Evolutionary conservation across 345 rosid genomes (phyloP), one percentile per base, ranked within the genome.

Genomic region (Pistacia vera): DNA sequence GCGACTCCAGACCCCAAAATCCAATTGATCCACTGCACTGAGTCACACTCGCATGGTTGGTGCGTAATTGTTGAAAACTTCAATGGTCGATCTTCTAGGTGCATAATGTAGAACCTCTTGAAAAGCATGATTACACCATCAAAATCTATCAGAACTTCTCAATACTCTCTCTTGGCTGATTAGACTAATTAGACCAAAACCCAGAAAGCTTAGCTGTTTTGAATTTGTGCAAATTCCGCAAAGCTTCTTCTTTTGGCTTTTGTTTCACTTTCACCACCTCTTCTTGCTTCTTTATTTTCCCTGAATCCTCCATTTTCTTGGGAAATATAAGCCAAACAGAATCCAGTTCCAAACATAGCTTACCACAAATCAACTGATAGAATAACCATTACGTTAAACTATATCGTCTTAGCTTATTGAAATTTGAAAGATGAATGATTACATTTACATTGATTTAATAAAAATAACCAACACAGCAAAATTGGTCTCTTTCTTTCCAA

Each of bases 21-120:
- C 95, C 94, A 28, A 91, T 72, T 20, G 98, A 82, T 75, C 98
- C 97, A 8, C 93, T 89, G 87, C 97, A 90, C 81, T 95, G 95
- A 9, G 97, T 93, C 75, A 95, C 97, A 28, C 86, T 87, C 0
- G 97, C 97, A 74, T 25, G 25, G 25, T 25, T 93, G 98, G 77
- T 95, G 98, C 0, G 93, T 89, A 18, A 95, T 89, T 0, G 56
- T 56, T 14, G 88, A 77, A 74, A 93, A 93, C 75, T 72, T 54
- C 17, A 83, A 85, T 0, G 92, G 75, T 36, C 84, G 73, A 17
- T 80, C 75, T 62, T 80, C 44, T 14, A 95, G 80, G 62, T 71
- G 81, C 91, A 94, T 87, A 3, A 90, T 83, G 73, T 92, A 88
- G 64, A 94, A 87, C 78, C 98, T 91, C 77, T 63, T 8, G 20